phyloP scores from a whole-genome alignment of 805 yeast species.

The Myxozyma neglecta region DNA sequence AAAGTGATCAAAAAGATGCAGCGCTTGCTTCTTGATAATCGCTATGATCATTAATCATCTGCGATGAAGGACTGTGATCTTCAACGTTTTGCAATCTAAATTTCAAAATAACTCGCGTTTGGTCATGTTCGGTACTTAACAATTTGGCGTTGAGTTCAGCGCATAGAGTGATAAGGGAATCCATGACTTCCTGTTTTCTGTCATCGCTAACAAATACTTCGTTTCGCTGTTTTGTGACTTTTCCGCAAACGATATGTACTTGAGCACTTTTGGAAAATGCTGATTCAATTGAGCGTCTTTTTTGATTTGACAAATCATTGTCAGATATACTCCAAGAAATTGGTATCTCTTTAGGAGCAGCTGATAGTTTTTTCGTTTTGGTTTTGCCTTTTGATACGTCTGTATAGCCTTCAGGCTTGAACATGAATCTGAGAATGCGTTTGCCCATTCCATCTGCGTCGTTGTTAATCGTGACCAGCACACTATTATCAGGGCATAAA shows the following conservation, averaged over 20 bases:
- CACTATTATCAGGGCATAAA: neutral
- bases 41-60: neutral
- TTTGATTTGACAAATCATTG: neutral
- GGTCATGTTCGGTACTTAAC: neutral
- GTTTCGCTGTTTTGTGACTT: neutral
- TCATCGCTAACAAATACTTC: neutral
- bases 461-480: neutral
- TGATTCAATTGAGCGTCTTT: neutral
- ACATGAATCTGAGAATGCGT: neutral
- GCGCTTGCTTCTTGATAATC: neutral
- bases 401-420: neutral
- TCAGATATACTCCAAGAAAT: constrained; percentile 1
- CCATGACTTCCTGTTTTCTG: neutral
- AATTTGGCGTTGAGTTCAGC: neutral
- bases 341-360: neutral
- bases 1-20: neutral
- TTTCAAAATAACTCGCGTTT: neutral
- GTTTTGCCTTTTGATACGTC: neutral
- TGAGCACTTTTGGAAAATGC: neutral
- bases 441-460: neutral
- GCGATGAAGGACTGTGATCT: neutral
- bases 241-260: neutral
- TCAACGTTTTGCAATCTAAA: neutral
- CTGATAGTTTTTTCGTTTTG: neutral
- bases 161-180: neutral